phyloP scores from a whole-genome alignment of 495 filamentous ascomycete species.

The Podospora anserina region DNA sequence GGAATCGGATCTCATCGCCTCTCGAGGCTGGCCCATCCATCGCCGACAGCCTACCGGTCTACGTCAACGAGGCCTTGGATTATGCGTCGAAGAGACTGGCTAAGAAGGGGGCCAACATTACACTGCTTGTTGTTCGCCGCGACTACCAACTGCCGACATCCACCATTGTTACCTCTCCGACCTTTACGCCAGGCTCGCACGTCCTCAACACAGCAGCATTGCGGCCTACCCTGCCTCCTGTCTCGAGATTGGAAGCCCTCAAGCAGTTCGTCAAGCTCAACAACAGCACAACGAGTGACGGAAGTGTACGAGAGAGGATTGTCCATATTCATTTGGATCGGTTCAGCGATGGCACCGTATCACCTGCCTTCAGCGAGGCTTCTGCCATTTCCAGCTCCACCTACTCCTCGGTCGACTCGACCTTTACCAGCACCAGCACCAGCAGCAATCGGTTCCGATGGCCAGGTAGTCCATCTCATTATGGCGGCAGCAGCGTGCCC shows the following conservation, averaged over 20 bases:
- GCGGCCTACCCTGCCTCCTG: conserved; percentile 30
- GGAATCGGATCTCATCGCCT: conserved; percentile 52
- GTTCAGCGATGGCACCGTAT: conserved; percentile 26
- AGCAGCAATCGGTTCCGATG: conserved; percentile 24
- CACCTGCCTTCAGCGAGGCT: conserved; percentile 32
- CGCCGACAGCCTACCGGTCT: conserved; percentile 44
- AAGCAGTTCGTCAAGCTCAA: conserved; percentile 41
- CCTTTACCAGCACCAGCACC: conserved; percentile 17
- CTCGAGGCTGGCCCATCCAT: conserved; percentile 52
- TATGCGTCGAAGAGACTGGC: conserved; percentile 51
- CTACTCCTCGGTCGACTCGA: conserved; percentile 3
- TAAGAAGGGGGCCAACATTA: conserved; percentile 46
- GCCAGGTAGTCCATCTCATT: conserved; percentile 21
- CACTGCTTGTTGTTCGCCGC: conserved; percentile 48
- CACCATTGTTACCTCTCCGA: conserved; percentile 22
- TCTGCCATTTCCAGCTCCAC: conserved; percentile 27
- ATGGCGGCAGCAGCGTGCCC: conserved; percentile 33
- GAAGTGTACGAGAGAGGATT: conserved; percentile 28
- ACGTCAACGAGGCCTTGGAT: conserved; percentile 44
- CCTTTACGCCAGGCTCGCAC: conserved; percentile 29
- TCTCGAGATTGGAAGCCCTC: conserved; percentile 34
- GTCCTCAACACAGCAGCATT: conserved; percentile 25
- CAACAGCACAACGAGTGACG: conserved; percentile 26
- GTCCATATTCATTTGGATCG: conserved; percentile 27
- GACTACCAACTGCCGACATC: conserved; percentile 48